Evolutionary conservation across 768 basidiomycete genomes (phyloP).

Genomic region (Amanita exitialis): DNA sequence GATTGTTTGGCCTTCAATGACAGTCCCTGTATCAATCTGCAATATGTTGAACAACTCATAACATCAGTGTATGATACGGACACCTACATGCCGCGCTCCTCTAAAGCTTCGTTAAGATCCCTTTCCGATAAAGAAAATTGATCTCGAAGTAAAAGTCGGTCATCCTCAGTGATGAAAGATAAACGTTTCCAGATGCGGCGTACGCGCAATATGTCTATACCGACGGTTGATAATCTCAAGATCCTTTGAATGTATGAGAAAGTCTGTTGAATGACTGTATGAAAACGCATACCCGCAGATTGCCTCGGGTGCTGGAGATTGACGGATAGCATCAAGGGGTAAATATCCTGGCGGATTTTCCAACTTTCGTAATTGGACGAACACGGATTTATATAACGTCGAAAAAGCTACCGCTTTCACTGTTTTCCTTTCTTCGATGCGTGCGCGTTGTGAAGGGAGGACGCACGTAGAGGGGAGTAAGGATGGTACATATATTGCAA

Average conservation of each 20-base stretch:
- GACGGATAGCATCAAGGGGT: conserved; percentile 19
- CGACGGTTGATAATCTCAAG: conserved; percentile 33
- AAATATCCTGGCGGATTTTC: conserved; percentile 24
- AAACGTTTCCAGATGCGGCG: conserved; percentile 33
- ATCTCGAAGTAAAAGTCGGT: conserved; percentile 48
- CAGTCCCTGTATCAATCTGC: conserved; percentile 27
- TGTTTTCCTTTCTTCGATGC: conserved; percentile 45
- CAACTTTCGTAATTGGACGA: conserved; percentile 22
- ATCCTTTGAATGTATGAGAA: conserved; percentile 15
- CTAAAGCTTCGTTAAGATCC: conserved; percentile 56
- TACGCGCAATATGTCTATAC: conserved; percentile 29
- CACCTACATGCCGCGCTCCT: conserved; percentile 73
- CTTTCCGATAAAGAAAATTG: conserved; percentile 33
- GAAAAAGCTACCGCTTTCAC: conserved; percentile 35
- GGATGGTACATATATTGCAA: conserved; percentile 77
- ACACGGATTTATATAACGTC: conserved; percentile 23
- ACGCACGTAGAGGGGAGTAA: conserved; percentile 84
- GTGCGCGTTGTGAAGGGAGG: conserved; percentile 66
- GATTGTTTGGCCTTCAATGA: conserved; percentile 34
- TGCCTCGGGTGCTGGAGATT: conserved; percentile 25
- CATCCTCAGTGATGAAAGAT: conserved; percentile 47
- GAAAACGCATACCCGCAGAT: conserved; percentile 46
- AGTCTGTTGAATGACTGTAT: background rate
- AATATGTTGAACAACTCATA: background rate
- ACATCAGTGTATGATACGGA: background rate